Percentiles rank a stretch among this genome's conserved stretches.
Conservation (phyloP, 768 basidiomycete genomes). For the Hortiboletus flavorubellus region DNA sequence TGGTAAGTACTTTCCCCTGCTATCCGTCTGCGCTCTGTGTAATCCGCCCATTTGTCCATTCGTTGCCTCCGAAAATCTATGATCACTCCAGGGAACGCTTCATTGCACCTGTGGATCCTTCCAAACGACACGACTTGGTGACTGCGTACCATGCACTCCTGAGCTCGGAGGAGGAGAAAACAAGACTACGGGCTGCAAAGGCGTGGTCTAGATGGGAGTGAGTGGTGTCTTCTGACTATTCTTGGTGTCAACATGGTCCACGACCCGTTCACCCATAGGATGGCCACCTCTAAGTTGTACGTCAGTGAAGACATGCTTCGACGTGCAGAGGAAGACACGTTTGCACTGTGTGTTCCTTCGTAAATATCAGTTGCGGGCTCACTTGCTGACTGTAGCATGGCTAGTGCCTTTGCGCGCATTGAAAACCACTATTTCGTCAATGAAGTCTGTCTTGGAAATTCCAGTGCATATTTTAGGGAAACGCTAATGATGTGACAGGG, state of each 20-base stretch:
- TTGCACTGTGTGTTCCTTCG: constrained; percentile 57
- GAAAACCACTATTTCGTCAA: constrained; percentile 93
- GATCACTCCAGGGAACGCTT: constrained; percentile 69
- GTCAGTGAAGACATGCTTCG: constrained; percentile 68
- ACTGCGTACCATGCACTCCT: constrained; percentile 81
- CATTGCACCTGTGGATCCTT: constrained; percentile 73
- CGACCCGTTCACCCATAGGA: constrained; percentile 42
- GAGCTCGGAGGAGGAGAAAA: constrained; percentile 65
- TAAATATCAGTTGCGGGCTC: constrained; percentile 2
- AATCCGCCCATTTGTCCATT: neutral
- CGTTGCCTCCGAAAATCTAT: neutral
- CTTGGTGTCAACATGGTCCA: neutral
- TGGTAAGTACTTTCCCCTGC: constrained; percentile 48
- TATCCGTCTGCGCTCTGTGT: neutral
- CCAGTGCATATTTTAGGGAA: neutral
- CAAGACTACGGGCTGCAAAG: constrained; percentile 65
- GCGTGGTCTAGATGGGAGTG: constrained; percentile 93
- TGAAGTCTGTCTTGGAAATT: constrained; percentile 41
- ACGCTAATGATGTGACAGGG: constrained; percentile 42
- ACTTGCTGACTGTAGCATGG: neutral
- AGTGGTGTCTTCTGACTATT: constrained; percentile 30
- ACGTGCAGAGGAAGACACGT: constrained; percentile 67
- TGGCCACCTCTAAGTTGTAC: constrained; percentile 74
- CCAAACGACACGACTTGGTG: constrained; percentile 76
- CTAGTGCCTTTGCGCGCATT: constrained; percentile 80